Percentiles rank a stretch among this genome's conserved stretches.
phyloP scores from a whole-genome alignment of 805 yeast genomes.

The Ogataea neopini region DNA sequence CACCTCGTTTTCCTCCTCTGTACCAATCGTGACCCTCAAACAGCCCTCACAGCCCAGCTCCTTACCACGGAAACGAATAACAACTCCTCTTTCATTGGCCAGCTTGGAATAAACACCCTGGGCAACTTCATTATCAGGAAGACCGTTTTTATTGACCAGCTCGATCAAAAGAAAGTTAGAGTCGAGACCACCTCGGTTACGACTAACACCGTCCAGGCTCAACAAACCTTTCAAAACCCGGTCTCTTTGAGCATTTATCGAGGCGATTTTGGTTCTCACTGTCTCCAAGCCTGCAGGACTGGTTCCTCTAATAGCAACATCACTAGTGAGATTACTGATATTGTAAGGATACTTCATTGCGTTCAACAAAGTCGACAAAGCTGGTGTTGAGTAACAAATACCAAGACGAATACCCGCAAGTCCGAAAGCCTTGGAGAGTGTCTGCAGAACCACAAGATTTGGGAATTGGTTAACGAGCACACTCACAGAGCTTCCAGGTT shows the following conservation, averaged over 20 bases:
- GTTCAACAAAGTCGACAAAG: constrained; percentile 68
- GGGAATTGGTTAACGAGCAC: constrained; percentile 81
- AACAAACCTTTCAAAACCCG: constrained; percentile 55
- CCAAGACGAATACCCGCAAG: constrained; percentile 94
- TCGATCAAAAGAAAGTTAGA: constrained; percentile 83
- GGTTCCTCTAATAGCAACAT: constrained; percentile 74
- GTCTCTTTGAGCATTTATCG: constrained; percentile 56
- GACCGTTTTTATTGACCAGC: constrained; percentile 59
- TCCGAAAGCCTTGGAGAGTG: constrained; percentile 93
- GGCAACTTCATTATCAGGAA: constrained; percentile 71
- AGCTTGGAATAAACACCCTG: constrained; percentile 60
- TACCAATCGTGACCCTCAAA: constrained; percentile 85
- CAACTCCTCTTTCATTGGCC: constrained; percentile 75
- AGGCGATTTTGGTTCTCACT: constrained; percentile 57
- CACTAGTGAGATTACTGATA: constrained; percentile 78
- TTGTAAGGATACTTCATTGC: constrained; percentile 96
- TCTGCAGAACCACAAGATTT: constrained; percentile 85
- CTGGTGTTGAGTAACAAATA: constrained; percentile 63
- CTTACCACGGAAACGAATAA: constrained; percentile 86
- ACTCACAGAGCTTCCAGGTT: constrained; percentile 65
- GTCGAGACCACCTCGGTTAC: constrained; percentile 78
- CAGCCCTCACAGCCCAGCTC: constrained; percentile 91
- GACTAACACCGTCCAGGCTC: constrained; percentile 63
- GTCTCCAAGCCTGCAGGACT: constrained; percentile 51
- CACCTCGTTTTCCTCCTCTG: constrained; percentile 65